Conservation (phyloP, 176 grass and related monocot genomes). For the Oryza glaberrima region DNA sequence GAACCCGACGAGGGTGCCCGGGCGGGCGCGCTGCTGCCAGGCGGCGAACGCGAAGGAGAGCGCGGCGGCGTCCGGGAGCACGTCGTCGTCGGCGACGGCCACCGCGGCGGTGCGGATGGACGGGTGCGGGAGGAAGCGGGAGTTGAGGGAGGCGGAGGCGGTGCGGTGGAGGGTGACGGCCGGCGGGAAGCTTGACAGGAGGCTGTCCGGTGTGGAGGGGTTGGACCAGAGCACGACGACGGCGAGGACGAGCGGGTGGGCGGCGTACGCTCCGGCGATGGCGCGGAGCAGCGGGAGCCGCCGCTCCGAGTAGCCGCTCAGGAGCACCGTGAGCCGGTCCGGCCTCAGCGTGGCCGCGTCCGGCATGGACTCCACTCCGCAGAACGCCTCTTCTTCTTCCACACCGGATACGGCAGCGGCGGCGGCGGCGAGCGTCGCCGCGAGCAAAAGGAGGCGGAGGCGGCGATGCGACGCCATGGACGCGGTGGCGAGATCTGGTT, state of each 20-base stretch:
- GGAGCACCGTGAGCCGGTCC: constrained; percentile 77
- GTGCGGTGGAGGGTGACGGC: constrained; percentile 52
- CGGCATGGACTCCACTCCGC: constrained; percentile 29
- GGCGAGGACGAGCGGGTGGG: constrained; percentile 57
- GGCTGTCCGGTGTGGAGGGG: constrained; percentile 48
- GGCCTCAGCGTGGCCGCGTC: constrained; percentile 41
- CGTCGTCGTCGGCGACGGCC: constrained; percentile 68
- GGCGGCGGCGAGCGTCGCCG: neutral
- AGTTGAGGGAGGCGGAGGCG: constrained; percentile 73
- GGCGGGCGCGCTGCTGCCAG: constrained; percentile 43
- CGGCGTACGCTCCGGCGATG: constrained; percentile 56
- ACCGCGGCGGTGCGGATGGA: constrained; percentile 64
- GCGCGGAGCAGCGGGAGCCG: constrained; percentile 71
- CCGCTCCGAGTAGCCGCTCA: constrained; percentile 73
- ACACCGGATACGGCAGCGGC: neutral
- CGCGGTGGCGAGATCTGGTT: constrained; percentile 44
- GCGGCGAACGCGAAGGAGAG: constrained; percentile 69
- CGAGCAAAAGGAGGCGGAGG: constrained; percentile 34
- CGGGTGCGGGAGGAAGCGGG: constrained; percentile 72
- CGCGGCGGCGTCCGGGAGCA: constrained; percentile 50
- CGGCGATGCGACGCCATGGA: constrained; percentile 19
- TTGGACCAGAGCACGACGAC: constrained; percentile 83
- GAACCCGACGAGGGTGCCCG: constrained; percentile 63
- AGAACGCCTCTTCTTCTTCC: constrained; percentile 28
- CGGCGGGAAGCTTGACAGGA: constrained; percentile 41